phyloP scores from a whole-genome alignment of 1,139 yeast species.

The Nematodospora anomalae region DNA sequence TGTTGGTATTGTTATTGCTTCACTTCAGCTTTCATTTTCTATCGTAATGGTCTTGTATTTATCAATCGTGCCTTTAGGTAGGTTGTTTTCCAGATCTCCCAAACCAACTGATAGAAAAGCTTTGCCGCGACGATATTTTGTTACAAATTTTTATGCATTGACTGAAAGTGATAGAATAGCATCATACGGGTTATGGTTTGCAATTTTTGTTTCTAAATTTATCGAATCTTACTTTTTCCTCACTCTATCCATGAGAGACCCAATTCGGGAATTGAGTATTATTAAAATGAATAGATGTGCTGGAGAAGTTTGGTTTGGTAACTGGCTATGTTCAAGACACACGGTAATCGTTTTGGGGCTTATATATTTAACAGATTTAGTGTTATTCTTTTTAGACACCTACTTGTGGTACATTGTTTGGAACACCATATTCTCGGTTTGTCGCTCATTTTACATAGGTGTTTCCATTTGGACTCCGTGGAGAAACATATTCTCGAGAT shows the following conservation, averaged over 20 bases:
- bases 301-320: slow-evolving; percentile 47
- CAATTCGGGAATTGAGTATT: slow-evolving; percentile 46
- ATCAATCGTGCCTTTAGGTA: slow-evolving; percentile 47
- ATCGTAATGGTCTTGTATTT: slow-evolving; percentile 42
- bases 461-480: slow-evolving; percentile 60
- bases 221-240: slow-evolving; percentile 53
- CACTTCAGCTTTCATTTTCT: slow-evolving; percentile 47
- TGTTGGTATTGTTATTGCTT: slow-evolving; percentile 37
- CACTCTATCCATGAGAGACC: slow-evolving; percentile 48
- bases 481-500: slow-evolving; percentile 51
- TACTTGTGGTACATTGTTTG: slow-evolving; percentile 58
- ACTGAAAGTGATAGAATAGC: slow-evolving; percentile 40
- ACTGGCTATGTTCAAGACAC: slow-evolving; percentile 39
- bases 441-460: slow-evolving; percentile 50
- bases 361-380: slow-evolving; percentile 42
- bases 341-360: slow-evolving; percentile 39
- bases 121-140: slow-evolving; percentile 36
- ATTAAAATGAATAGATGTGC: slow-evolving; percentile 42
- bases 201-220: slow-evolving; percentile 47
- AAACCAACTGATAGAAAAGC: slow-evolving; percentile 23
- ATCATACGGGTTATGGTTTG: slow-evolving; percentile 49
- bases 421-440: slow-evolving; percentile 51
- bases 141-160: slow-evolving; percentile 36
- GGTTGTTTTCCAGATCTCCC: slow-evolving; percentile 29
- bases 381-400: slow-evolving; percentile 53